These are phyloP conservation scores for Chamaenerion angustifolium DNA, from an alignment of 345 rosid species.

Conservation along the genomic window DNA sequence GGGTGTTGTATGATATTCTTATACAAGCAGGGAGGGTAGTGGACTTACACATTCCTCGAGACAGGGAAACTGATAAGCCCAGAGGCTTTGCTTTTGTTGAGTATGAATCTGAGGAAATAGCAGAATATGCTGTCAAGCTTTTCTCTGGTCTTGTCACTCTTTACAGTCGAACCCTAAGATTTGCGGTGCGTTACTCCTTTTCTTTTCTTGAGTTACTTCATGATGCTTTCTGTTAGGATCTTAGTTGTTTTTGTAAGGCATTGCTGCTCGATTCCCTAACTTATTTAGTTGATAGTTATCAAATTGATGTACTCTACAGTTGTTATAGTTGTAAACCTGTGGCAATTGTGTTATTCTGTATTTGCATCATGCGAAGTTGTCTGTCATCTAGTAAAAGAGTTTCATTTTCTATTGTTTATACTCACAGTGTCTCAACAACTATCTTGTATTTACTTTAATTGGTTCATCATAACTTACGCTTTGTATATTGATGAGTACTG, in stretches of 20 bases:
- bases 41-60: conserved; percentile 71
- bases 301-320: too few species aligned
- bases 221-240: neutral
- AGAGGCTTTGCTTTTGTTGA: conserved; percentile 88
- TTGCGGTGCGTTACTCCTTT: conserved; percentile 33
- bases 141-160: conserved; percentile 89
- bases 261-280: too few species aligned
- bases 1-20: conserved; percentile 71
- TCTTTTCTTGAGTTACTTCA: neutral
- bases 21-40: conserved; percentile 83
- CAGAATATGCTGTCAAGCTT: conserved; percentile 83
- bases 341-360: too few species aligned
- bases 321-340: too few species aligned
- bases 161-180: conserved; percentile 56
- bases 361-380: too few species aligned
- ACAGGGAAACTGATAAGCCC: conserved; percentile 68
- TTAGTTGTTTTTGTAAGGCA: neutral
- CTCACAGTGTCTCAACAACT: too few species aligned
- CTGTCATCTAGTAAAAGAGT: too few species aligned
- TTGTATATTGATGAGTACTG: too few species aligned
- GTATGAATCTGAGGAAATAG: conserved; percentile 72
- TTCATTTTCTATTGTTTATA: too few species aligned
- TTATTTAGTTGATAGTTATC: too few species aligned
- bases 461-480: neutral
- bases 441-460: too few species aligned